A percentile compares a stretch with the other conserved stretches of the same genome.
Conservation (phyloP, 2,329 filamentous ascomycete species). For the Metarhizium anisopliae region DNA sequence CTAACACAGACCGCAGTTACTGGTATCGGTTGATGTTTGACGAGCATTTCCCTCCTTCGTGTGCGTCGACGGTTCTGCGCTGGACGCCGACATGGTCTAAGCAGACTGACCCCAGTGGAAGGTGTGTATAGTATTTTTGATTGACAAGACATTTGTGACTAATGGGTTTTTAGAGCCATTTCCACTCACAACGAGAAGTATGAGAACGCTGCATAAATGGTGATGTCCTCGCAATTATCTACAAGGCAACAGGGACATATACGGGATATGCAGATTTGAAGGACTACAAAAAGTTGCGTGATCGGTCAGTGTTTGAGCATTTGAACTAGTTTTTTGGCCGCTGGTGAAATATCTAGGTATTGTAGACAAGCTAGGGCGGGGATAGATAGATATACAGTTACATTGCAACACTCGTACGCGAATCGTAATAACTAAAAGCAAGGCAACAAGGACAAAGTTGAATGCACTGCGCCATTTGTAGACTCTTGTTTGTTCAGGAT, state of each 20-base stretch:
- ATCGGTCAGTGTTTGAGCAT: background rate
- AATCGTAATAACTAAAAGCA: too few species aligned
- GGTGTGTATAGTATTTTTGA: slow-evolving; percentile 37
- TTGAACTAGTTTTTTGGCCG: background rate
- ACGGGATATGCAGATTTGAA: background rate
- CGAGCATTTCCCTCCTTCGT: slow-evolving; percentile 90
- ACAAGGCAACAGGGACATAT: background rate
- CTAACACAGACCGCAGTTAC: slow-evolving; percentile 45
- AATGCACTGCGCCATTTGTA: too few species aligned
- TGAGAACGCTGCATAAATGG: slow-evolving; percentile 33
- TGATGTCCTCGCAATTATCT: background rate
- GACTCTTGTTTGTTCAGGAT: too few species aligned
- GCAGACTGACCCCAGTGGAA: slow-evolving; percentile 89
- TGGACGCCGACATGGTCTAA: slow-evolving; percentile 98
- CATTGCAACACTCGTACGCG: background rate
- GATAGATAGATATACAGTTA: background rate
- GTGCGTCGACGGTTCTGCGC: slow-evolving; percentile 86
- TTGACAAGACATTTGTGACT: slow-evolving; percentile 9
- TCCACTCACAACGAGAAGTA: slow-evolving; percentile 69
- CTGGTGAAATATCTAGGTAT: background rate
- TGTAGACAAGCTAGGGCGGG: background rate
- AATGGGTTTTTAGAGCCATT: slow-evolving; percentile 52
- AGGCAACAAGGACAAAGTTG: too few species aligned
- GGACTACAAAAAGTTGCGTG: background rate
- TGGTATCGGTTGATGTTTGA: slow-evolving; percentile 99